Evolutionary conservation across 805 yeast genomes (phyloP), one percentile per base, ranked within the genome.

Genomic region (Priceomyces medius): DNA sequence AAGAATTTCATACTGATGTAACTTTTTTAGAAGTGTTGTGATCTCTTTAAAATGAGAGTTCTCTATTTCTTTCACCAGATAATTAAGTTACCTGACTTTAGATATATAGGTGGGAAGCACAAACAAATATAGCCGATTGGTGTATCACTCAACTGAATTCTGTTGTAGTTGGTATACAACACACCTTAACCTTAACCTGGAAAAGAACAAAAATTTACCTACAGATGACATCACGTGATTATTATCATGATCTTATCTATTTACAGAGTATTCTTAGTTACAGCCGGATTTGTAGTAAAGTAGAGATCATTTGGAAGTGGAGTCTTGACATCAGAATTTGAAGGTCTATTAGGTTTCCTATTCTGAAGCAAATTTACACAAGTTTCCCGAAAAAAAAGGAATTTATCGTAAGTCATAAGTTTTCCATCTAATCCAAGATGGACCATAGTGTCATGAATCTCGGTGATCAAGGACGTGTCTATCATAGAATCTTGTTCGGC

Each of bases 1-100:
- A 93, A 70, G 55, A 91, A 81, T 68, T 93, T 91, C 99, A 91
- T 91, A 9, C 14, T 28, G 19, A 9, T 26, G n/a, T n/a, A n/a
- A n/a, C n/a, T n/a, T n/a, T n/a, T n/a, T n/a, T n/a, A n/a, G n/a
- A n/a, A n/a, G n/a, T n/a, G n/a, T n/a, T n/a, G n/a, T n/a, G n/a
- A n/a, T n/a, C n/a, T n/a, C n/a, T n/a, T n/a, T n/a, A n/a, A n/a
- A n/a, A n/a, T n/a, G n/a, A n/a, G n/a, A n/a, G n/a, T n/a, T n/a
- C n/a, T n/a, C n/a, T n/a, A n/a, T n/a, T n/a, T n/a, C n/a, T n/a
- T n/a, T n/a, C n/a, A n/a, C n/a, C n/a, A n/a, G n/a, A n/a, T n/a
- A n/a, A n/a, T n/a, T n/a, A n/a, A n/a, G n/a, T n/a, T n/a, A n/a
- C n/a, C n/a, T n/a, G n/a, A n/a, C n/a, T n/a, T n/a, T n/a, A n/a